phyloP scores from a whole-genome alignment of 2,329 filamentous ascomycete genomes.

The Clonostachys byssicola region DNA sequence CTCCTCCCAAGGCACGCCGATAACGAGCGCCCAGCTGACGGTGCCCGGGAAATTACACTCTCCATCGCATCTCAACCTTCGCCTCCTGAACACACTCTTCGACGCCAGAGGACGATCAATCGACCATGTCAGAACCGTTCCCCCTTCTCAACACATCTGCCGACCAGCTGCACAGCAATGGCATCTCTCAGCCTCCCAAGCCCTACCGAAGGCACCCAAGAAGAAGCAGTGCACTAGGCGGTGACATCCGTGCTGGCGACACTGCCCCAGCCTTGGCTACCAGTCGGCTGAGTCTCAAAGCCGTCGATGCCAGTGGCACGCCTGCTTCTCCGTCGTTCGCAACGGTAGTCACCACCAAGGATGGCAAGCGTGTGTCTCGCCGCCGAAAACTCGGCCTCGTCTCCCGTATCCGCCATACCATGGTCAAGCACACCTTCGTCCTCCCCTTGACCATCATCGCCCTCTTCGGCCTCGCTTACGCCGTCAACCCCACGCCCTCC shows the following conservation, averaged over 20 bases:
- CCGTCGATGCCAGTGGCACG: not conserved
- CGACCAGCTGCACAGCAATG: constrained; percentile 38
- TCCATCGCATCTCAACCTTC: no score
- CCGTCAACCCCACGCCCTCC: constrained; percentile 68
- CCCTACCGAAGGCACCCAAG: constrained; percentile 37
- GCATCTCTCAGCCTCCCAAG: constrained; percentile 23
- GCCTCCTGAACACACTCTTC: no score
- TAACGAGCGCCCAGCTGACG: no score
- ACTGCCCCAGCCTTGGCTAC: constrained; percentile 51
- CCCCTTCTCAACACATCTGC: constrained; percentile 47
- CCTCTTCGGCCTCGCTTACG: constrained; percentile 64
- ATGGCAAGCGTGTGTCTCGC: constrained; percentile 41
- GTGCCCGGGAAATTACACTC: no score
- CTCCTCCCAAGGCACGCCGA: no score
- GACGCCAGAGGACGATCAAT: not conserved
- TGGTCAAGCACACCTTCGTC: constrained; percentile 57
- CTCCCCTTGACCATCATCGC: constrained; percentile 65
- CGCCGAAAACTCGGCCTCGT: constrained; percentile 48
- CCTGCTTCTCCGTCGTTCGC: constrained; percentile 4
- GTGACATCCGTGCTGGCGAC: constrained; percentile 48
- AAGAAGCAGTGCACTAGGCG: constrained; percentile 50
- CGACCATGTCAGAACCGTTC: constrained; percentile 48
- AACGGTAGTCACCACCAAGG: not conserved
- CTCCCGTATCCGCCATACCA: constrained; percentile 44
- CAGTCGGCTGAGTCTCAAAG: constrained; percentile 38